Evolutionary conservation across 352 stramenopile genomes (phyloP), one percentile per base, ranked within the genome.

Genomic region (Globisporangium viniferum): DNA sequence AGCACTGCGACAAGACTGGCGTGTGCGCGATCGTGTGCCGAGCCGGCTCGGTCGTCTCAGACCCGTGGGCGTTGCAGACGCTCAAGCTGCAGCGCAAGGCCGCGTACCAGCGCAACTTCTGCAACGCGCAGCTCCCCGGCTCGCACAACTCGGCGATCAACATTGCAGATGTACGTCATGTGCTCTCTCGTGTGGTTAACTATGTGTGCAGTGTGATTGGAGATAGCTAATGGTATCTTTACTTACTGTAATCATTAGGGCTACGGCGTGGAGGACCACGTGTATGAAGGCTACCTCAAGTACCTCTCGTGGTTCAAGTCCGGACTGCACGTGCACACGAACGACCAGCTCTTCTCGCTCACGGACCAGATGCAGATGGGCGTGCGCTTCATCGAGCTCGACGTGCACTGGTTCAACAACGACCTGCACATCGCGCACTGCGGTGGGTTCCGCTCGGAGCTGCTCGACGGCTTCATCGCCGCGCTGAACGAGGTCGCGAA

Each of bases 141-240:
- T 82, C 75, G 56, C 82, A 91, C 71, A 91, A 91, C 71, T 87
- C 80, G 56, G 82, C 80, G 24, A 91, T 91, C 63, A 86, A 72
- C 53, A 69, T 85, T 20, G 75, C 78, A 9, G 75, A 84, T 54
- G 77, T 84, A 74, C 24, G 77, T 66, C 20, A 14, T 49, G 53
- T 31, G 12, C 58, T 24, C 24, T 33, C 31, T 6, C n/a, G 36
- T 59, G 46, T 27, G 55, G 33, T 35, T 2, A 44, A 48, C 41
- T 29, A 5, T 33, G 51, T 35, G 12, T 31, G 9, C 24, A 48
- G 41, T 41, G 14, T 59, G 12, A 59, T 10, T 4, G 31, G 31
- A 33, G 31, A 33, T 33, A 33, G 31, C 31, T 33, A 33, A 33
- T 33, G 31, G 31, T 3, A 33, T 7, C 10, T 9, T 22, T 48